Percentiles rank a stretch among this genome's conserved stretches.
These are phyloP conservation scores for Leccinum discolor DNA, from an alignment of 1,284 basidiomycete species.

Conservation along the genomic window DNA sequence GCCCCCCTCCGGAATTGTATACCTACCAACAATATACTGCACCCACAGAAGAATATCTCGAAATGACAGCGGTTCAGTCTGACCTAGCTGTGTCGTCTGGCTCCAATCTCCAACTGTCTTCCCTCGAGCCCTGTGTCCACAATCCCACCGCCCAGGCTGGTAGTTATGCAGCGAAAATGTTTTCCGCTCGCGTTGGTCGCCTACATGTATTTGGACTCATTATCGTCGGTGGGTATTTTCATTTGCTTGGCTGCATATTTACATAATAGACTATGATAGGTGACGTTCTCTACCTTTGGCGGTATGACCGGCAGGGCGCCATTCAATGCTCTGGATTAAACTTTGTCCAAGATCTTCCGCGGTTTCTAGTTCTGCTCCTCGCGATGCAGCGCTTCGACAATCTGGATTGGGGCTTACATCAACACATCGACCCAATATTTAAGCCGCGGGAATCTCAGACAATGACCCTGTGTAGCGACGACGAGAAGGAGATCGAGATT, in stretches of 20 bases:
- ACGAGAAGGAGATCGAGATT: conserved; percentile 12
- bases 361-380: conserved; percentile 32
- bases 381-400: conserved; percentile 30
- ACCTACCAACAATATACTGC: not conserved
- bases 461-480: conserved; percentile 10
- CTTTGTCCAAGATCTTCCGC: conserved; percentile 29
- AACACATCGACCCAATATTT: no score
- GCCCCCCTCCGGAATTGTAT: not conserved
- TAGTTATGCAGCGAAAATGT: no score
- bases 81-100: no score
- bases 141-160: not conserved
- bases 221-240: not conserved
- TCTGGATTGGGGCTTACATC: conserved; percentile 6
- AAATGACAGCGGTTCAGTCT: no score
- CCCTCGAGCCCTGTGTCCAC: no score
- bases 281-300: conserved; percentile 4
- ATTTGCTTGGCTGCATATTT: not conserved
- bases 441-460: no score
- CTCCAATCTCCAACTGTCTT: no score
- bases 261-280: not conserved
- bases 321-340: conserved; percentile 8
- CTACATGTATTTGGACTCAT: not conserved
- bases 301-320: conserved; percentile 2
- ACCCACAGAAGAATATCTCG: not conserved
- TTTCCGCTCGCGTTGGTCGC: not conserved